Conservation (phyloP, 495 filamentous ascomycete genomes). For the Neurospora sp. region DNA sequence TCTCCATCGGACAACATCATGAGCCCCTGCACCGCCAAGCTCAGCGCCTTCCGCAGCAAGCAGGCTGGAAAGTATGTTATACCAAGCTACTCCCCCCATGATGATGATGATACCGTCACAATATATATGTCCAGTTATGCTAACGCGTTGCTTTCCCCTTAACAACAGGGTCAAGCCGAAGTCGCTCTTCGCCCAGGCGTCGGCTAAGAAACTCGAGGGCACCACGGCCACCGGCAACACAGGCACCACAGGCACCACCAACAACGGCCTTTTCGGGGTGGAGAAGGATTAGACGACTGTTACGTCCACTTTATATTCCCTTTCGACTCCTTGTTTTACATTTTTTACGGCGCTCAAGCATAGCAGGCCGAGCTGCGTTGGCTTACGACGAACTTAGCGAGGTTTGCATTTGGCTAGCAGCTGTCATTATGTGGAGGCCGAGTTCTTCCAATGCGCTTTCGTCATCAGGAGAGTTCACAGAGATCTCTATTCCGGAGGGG, state of each 20-base stretch:
- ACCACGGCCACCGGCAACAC: constrained; percentile 17
- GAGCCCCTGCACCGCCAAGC: constrained; percentile 87
- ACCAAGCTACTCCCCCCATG: not conserved
- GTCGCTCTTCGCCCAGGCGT: constrained; percentile 54
- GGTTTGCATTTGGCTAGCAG: not conserved
- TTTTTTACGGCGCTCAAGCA: not conserved
- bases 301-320: not conserved
- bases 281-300: not conserved
- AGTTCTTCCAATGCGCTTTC: not conserved
- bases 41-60: constrained; percentile 75
- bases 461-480: not conserved
- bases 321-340: not conserved
- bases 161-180: constrained; percentile 46
- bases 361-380: not conserved
- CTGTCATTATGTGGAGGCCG: not conserved
- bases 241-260: not conserved
- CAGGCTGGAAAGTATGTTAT: constrained; percentile 56
- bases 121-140: not conserved
- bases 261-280: not conserved
- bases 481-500: not conserved
- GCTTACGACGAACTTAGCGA: not conserved
- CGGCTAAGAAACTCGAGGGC: constrained; percentile 43
- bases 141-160: not conserved
- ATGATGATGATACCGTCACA: not conserved
- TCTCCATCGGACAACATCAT: constrained; percentile 90